These are phyloP conservation scores for Rhizopogon salebrosus DNA, from an alignment of 768 basidiomycete genomes.

Conservation along the genomic window DNA sequence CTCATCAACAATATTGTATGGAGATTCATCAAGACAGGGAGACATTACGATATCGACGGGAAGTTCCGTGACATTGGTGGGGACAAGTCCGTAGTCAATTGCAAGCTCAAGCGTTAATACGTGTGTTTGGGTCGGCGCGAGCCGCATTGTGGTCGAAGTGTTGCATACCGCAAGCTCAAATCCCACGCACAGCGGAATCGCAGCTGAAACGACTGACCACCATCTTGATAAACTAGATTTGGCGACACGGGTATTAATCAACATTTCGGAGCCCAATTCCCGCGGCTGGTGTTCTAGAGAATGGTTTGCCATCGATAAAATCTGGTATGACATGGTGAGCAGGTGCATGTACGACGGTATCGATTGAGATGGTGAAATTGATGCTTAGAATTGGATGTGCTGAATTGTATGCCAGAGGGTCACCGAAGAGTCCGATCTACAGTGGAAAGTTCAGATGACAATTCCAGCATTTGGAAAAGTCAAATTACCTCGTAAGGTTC, in stretches of 20 bases:
- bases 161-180: conserved; percentile 12
- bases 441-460: conserved; percentile 1
- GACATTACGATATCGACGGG: conserved; percentile 33
- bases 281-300: conserved; percentile 65
- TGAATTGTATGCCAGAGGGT: conserved; percentile 42
- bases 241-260: conserved; percentile 11
- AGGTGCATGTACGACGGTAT: conserved; percentile 38
- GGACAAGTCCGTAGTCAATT: conserved; percentile 25
- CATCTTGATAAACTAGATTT: conserved; percentile 30
- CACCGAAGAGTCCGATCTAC: conserved; percentile 81
- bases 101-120: conserved; percentile 49
- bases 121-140: conserved; percentile 62
- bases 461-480: not conserved
- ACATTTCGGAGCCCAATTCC: conserved; percentile 58
- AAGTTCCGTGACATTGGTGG: conserved; percentile 28
- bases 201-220: conserved; percentile 44
- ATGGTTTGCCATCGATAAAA: conserved; percentile 70
- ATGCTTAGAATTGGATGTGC: conserved; percentile 53
- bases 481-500: conserved; percentile 73
- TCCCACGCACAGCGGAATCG: not conserved
- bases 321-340: conserved; percentile 58
- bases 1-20: not conserved
- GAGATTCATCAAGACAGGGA: not conserved
- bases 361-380: conserved; percentile 41
- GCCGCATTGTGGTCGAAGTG: conserved; percentile 21